Conservation (phyloP, 1,284 basidiomycete species). For the Xerocomus nothofagi region DNA sequence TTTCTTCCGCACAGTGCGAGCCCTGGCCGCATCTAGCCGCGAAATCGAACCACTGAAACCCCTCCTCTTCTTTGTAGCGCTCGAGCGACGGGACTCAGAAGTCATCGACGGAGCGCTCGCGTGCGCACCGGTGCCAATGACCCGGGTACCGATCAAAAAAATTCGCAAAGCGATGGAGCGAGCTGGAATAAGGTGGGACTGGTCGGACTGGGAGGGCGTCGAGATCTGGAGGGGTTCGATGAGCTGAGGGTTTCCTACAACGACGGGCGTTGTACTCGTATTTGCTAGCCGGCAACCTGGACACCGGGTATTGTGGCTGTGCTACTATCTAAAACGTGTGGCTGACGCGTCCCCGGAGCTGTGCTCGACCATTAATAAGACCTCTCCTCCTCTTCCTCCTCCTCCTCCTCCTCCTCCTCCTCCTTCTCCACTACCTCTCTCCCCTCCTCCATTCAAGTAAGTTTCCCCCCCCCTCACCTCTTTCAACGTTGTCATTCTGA, state of each 20-base stretch:
- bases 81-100: conserved; percentile 76
- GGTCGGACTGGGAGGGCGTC: conserved; percentile 72
- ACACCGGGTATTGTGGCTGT: conserved; percentile 21
- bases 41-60: conserved; percentile 13
- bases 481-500: neutral
- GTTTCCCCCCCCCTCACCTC: neutral
- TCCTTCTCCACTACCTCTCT: neutral
- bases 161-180: conserved; percentile 64
- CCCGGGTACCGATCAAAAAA: conserved; percentile 60
- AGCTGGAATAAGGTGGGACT: conserved; percentile 57
- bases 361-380: conserved; percentile 32
- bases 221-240: conserved; percentile 59
- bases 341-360: conserved; percentile 36
- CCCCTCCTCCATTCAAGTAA: conserved; percentile 1
- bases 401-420: neutral
- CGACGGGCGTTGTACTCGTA: neutral
- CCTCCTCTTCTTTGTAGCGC: conserved; percentile 63
- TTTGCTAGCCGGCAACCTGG: conserved; percentile 1
- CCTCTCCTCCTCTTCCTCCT: conserved; percentile 1
- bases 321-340: conserved; percentile 12
- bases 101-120: conserved; percentile 62
- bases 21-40: conserved; percentile 44
- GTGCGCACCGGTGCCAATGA: conserved; percentile 49
- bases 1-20: conserved; percentile 67
- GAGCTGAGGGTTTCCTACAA: too few species aligned